phyloP scores from a whole-genome alignment of 2,329 filamentous ascomycete genomes.

The Metarhizium anisopliae region DNA sequence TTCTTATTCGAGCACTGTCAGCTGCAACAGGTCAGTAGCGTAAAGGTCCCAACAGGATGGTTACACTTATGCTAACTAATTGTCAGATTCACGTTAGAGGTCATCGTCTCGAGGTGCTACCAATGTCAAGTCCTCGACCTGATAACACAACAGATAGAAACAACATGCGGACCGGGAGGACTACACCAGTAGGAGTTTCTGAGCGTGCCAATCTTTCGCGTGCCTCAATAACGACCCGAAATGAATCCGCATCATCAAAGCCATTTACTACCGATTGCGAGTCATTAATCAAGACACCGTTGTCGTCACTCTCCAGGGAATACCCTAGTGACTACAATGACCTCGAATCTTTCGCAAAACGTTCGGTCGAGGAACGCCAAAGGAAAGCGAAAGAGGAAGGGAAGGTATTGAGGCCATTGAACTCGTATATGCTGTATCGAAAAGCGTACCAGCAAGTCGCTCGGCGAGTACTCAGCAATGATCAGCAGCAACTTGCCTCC shows the following conservation, averaged over 20 bases:
- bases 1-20: neutral
- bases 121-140: neutral
- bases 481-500: slow-evolving; percentile 92
- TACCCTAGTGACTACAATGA: slow-evolving; percentile 1
- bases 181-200: neutral
- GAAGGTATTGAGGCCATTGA: slow-evolving; percentile 72
- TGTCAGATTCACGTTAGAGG: neutral
- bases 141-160: neutral
- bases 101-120: neutral
- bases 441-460: slow-evolving; percentile 84
- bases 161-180: neutral
- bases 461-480: slow-evolving; percentile 68
- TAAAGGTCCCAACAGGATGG: neutral
- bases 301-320: slow-evolving; percentile 3
- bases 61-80: neutral
- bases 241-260: neutral
- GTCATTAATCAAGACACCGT: slow-evolving; percentile 2
- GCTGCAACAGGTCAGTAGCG: neutral
- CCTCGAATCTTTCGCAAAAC: slow-evolving; percentile 3
- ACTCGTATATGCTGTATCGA: slow-evolving; percentile 96
- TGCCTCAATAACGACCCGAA: slow-evolving; percentile 1
- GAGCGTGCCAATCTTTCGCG: neutral
- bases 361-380: slow-evolving; percentile 5
- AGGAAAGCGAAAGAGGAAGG: slow-evolving; percentile 19
- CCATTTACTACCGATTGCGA: neutral